phyloP scores from a whole-genome alignment of 371 early-diverging fungal genomes.

The Mucor mucedo region DNA sequence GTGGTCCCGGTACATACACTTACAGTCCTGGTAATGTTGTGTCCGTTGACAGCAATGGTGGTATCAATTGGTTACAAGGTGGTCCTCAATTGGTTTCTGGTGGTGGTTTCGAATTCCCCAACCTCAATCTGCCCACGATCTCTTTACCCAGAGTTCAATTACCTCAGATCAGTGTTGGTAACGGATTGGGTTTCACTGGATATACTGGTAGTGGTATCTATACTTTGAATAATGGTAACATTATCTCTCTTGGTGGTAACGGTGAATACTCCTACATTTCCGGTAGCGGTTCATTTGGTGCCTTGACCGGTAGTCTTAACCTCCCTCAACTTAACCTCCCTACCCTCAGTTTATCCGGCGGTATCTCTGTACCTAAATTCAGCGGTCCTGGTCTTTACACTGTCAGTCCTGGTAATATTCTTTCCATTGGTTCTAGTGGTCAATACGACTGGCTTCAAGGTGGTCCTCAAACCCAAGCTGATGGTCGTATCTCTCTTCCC shows the following conservation, averaged over 20 bases:
- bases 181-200: not conserved
- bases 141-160: not conserved
- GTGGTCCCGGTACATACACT: conserved; percentile 12
- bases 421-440: not conserved
- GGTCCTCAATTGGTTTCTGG: not conserved
- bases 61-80: conserved; percentile 3
- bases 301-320: not conserved
- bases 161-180: not conserved
- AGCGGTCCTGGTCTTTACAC: not conserved
- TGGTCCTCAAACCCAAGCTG: not conserved
- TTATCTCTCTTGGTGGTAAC: conserved; percentile 1
- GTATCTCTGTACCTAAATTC: not conserved
- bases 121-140: not conserved
- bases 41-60: conserved; percentile 1
- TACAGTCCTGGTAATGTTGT: conserved; percentile 10
- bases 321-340: not conserved
- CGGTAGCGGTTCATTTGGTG: conserved; percentile 3
- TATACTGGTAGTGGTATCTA: conserved; percentile 15
- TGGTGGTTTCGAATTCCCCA: not conserved
- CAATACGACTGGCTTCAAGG: not conserved
- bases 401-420: conserved; percentile 4
- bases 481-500: not conserved
- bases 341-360: not conserved
- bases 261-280: conserved; percentile 5
- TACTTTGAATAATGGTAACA: conserved; percentile 1